A percentile compares a stretch with the other conserved stretches of the same genome.
Evolutionary conservation across 2,329 filamentous ascomycete genomes (phyloP).

Genomic region (Ophiobolus disseminans): DNA sequence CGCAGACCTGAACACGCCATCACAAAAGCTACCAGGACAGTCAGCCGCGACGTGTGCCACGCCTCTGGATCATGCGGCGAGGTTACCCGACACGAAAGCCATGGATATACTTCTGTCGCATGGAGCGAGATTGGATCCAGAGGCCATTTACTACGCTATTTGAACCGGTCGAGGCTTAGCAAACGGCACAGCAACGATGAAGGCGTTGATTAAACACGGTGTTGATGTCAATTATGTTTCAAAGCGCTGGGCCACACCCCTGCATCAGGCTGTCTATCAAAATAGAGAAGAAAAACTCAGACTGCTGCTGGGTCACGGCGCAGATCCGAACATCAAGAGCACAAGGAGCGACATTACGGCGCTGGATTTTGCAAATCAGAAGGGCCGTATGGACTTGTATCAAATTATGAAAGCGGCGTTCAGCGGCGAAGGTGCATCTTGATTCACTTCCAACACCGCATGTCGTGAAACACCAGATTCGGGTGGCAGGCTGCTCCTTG

Average conservation of each 20-base stretch:
- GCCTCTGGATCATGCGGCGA: slow-evolving; percentile 2
- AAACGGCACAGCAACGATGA: slow-evolving; percentile 1
- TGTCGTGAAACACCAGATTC: no score
- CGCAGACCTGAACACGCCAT: slow-evolving; percentile 9
- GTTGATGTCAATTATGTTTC: slow-evolving; percentile 9
- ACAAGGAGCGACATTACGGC: not conserved
- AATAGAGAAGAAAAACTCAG: not conserved
- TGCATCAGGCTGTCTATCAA: slow-evolving; percentile 2
- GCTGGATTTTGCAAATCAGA: not conserved
- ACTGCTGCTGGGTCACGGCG: slow-evolving; percentile 8
- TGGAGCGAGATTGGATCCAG: slow-evolving; percentile 7
- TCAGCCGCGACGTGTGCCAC: not conserved
- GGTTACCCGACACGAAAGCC: not conserved
- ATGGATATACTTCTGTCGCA: slow-evolving; percentile 4
- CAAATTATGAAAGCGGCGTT: not conserved
- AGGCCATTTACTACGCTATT: slow-evolving; percentile 3
- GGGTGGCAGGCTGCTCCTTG: not conserved
- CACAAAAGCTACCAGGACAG: not conserved
- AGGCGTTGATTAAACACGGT: slow-evolving; percentile 6
- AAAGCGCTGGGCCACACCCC: slow-evolving; percentile 3
- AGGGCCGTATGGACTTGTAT: not conserved
- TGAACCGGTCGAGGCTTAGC: not conserved
- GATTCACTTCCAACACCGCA: not conserved
- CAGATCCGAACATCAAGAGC: slow-evolving; percentile 2
- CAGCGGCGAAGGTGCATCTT: not conserved